Percentiles rank a stretch among this genome's conserved stretches.
phyloP scores from a whole-genome alignment of 768 basidiomycete genomes.

The Lanmaoa pseudosensibilis region DNA sequence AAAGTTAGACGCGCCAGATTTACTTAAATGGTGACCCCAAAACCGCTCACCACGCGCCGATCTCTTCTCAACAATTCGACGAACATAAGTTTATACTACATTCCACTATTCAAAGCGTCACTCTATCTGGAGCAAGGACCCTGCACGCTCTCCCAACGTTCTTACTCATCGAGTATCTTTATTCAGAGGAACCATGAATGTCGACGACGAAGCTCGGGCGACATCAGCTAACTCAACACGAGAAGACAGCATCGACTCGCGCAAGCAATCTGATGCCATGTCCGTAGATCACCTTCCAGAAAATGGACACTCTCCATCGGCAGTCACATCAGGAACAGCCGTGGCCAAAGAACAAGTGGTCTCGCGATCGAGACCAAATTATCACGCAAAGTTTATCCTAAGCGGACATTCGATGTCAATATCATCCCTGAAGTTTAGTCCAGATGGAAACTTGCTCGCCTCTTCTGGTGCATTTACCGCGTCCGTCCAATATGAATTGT shows the following conservation, averaged over 20 bases:
- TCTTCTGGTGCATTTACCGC: slow-evolving; percentile 67
- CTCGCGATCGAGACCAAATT: slow-evolving; percentile 42
- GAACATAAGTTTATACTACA: not conserved
- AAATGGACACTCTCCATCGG: not conserved
- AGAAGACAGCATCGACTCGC: slow-evolving; percentile 4
- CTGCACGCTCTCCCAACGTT: not conserved
- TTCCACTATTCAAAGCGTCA: not conserved
- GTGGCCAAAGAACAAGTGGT: slow-evolving; percentile 3
- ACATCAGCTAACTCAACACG: not conserved
- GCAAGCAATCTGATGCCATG: slow-evolving; percentile 9
- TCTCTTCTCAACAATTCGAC: not conserved
- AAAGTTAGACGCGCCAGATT: not conserved
- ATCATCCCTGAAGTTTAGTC: slow-evolving; percentile 86
- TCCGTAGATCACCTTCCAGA: slow-evolving; percentile 5
- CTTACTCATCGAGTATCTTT: not conserved
- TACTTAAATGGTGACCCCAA: slow-evolving; percentile 4
- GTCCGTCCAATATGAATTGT: slow-evolving; percentile 3
- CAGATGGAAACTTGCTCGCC: slow-evolving; percentile 77
- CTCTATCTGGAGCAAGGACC: not conserved
- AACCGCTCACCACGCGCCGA: not conserved
- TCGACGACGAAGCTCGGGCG: slow-evolving; percentile 6
- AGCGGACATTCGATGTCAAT: slow-evolving; percentile 84
- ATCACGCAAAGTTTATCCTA: slow-evolving; percentile 59
- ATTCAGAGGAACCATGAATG: slow-evolving; percentile 13
- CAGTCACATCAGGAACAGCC: not conserved